phyloP scores from a whole-genome alignment of 768 basidiomycete genomes.

The Candolleomyces efflorescens region DNA sequence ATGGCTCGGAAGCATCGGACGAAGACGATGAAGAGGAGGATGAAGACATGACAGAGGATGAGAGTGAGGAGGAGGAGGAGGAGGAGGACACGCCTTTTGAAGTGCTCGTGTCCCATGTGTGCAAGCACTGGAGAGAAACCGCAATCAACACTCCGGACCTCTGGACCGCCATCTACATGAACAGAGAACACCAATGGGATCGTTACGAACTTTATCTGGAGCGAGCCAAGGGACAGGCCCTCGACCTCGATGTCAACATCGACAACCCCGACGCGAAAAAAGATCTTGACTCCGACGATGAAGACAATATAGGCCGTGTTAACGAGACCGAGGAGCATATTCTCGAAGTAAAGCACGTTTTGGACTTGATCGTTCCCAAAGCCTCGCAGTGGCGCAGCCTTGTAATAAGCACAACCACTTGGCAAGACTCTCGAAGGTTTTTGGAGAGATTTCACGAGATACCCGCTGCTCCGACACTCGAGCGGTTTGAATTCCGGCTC shows the following conservation, averaged over 20 bases:
- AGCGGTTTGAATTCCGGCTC: slow-evolving; percentile 51
- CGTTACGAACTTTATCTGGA: slow-evolving; percentile 41
- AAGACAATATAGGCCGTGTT: slow-evolving; percentile 19
- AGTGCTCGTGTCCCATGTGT: slow-evolving; percentile 58
- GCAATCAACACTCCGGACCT: slow-evolving; percentile 50
- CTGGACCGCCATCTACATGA: slow-evolving; percentile 49
- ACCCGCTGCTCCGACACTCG: slow-evolving; percentile 49
- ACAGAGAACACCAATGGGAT: slow-evolving; percentile 37
- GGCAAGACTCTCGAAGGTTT: slow-evolving; percentile 42
- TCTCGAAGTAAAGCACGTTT: slow-evolving; percentile 27
- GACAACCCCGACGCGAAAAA: slow-evolving; percentile 28
- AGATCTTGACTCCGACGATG: slow-evolving; percentile 19
- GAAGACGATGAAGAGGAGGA: slow-evolving; percentile 21
- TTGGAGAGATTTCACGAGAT: slow-evolving; percentile 39
- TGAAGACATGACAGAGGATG: slow-evolving; percentile 14
- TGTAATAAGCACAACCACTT: slow-evolving; percentile 41
- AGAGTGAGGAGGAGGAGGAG: slow-evolving; percentile 9
- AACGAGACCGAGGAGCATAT: too few species aligned
- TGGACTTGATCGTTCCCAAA: slow-evolving; percentile 48
- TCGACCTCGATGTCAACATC: slow-evolving; percentile 48
- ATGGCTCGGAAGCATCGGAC: slow-evolving; percentile 8
- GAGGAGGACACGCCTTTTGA: slow-evolving; percentile 33
- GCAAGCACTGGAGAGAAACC: slow-evolving; percentile 52
- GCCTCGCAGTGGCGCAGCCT: slow-evolving; percentile 50
- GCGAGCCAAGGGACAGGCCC: slow-evolving; percentile 50